phyloP scores from a whole-genome alignment of 192 early-diverging fungal genomes.

The Coemansia sp. region DNA sequence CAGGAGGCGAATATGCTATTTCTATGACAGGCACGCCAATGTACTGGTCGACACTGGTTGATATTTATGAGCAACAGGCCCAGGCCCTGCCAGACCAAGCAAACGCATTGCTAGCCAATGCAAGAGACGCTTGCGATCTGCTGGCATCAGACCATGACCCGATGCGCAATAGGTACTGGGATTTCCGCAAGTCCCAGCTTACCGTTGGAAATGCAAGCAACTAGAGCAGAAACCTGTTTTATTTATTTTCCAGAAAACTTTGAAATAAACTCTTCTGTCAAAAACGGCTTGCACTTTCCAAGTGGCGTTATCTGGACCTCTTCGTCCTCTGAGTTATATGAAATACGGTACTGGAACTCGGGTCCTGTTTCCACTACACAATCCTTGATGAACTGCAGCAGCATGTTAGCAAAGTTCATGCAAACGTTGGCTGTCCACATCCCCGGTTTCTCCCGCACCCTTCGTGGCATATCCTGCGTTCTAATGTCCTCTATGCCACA shows the following conservation, averaged over 20 bases:
- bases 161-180: conserved; percentile 45
- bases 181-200: conserved; percentile 29
- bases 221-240: neutral
- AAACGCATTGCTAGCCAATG: conserved; percentile 13
- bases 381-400: conserved; percentile 53
- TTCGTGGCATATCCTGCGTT: conserved; percentile 79
- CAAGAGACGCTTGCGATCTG: conserved; percentile 22
- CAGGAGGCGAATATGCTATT: conserved; percentile 5
- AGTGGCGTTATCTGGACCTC: conserved; percentile 18
- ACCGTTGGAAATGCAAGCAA: neutral
- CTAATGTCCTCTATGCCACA: conserved; percentile 60
- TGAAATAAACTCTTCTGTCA: conserved; percentile 31
- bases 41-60: conserved; percentile 52
- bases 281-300: conserved; percentile 20
- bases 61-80: conserved; percentile 44
- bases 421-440: conserved; percentile 87
- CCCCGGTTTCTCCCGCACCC: conserved; percentile 63
- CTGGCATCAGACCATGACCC: conserved; percentile 37
- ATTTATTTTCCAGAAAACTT: conserved; percentile 1
- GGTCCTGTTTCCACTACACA: conserved; percentile 24
- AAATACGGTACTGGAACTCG: conserved; percentile 40
- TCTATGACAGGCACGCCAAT: conserved; percentile 32
- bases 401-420: conserved; percentile 73
- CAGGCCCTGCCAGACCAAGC: conserved; percentile 9
- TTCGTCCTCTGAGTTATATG: conserved; percentile 18